Evolutionary conservation across 2,329 filamentous ascomycete species (phyloP).

Genomic region (Colletotrichum musae): DNA sequence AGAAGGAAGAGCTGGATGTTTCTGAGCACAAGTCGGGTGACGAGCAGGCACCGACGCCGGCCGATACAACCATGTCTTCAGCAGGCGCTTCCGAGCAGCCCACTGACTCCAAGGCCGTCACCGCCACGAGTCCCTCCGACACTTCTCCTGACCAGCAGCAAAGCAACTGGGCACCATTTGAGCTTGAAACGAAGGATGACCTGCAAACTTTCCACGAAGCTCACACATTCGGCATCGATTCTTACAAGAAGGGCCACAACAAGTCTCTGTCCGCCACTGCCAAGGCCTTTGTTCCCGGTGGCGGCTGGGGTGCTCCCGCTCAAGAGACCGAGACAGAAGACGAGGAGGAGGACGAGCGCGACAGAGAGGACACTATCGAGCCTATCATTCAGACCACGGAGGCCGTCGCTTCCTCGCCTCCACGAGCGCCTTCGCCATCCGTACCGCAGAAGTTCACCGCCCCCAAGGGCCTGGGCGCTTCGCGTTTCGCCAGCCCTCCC

Average conservation of each 20-base stretch:
- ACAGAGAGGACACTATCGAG: slow-evolving; percentile 41
- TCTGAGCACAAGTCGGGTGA: slow-evolving; percentile 44
- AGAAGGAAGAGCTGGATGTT: slow-evolving; percentile 29
- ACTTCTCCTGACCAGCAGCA: slow-evolving; percentile 64
- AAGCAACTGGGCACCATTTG: slow-evolving; percentile 72
- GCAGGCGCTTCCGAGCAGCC: slow-evolving; percentile 65
- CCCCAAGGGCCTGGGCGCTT: slow-evolving; percentile 60
- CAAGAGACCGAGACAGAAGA: slow-evolving; percentile 40
- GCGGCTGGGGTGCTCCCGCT: slow-evolving; percentile 23
- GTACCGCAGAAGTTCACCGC: slow-evolving; percentile 41
- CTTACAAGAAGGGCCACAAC: slow-evolving; percentile 60
- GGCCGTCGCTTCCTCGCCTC: slow-evolving; percentile 18
- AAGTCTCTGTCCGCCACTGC: slow-evolving; percentile 80
- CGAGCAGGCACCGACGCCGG: slow-evolving; percentile 60
- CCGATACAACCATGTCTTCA: slow-evolving; percentile 69
- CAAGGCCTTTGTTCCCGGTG: slow-evolving; percentile 74
- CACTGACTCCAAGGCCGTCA: slow-evolving; percentile 66
- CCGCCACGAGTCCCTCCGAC: slow-evolving; percentile 65
- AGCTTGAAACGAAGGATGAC: slow-evolving; percentile 67
- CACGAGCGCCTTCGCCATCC: slow-evolving; percentile 41
- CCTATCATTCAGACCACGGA: slow-evolving; percentile 30
- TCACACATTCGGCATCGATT: slow-evolving; percentile 62
- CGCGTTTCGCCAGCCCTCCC: slow-evolving; percentile 61
- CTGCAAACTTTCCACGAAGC: slow-evolving; percentile 67
- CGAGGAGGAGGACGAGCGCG: slow-evolving; percentile 42